Evolutionary conservation across 2,329 filamentous ascomycete species (phyloP).

Genomic region (Dactylonectria macrodidyma): DNA sequence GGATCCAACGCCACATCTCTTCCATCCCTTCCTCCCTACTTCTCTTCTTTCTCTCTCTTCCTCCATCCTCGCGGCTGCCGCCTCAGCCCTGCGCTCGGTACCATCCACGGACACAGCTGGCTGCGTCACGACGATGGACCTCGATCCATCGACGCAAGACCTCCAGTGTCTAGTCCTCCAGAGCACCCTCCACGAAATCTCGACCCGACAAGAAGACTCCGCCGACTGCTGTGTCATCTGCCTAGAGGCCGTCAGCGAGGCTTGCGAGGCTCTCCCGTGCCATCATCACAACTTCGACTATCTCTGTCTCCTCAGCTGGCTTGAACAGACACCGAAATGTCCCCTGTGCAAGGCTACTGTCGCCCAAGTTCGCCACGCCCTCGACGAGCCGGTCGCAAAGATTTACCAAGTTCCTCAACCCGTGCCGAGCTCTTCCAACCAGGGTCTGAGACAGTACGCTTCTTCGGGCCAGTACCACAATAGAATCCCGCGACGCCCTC

Average conservation of each 20-base stretch:
- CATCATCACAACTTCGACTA: slow-evolving; percentile 88
- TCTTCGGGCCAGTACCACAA: slow-evolving; percentile 13
- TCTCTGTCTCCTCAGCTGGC: slow-evolving; percentile 86
- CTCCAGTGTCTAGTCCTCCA: slow-evolving; percentile 60
- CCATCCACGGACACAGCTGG: neutral
- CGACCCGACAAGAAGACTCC: slow-evolving; percentile 43
- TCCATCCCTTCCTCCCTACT: neutral
- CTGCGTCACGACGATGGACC: slow-evolving; percentile 42
- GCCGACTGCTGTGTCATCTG: slow-evolving; percentile 84
- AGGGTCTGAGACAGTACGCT: slow-evolving; percentile 24
- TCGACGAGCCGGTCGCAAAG: slow-evolving; percentile 61
- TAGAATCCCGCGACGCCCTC: slow-evolving; percentile 24
- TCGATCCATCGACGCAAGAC: slow-evolving; percentile 47
- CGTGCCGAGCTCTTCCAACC: slow-evolving; percentile 45
- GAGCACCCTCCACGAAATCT: slow-evolving; percentile 61
- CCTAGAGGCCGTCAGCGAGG: slow-evolving; percentile 80
- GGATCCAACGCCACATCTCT: neutral
- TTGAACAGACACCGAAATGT: slow-evolving; percentile 79
- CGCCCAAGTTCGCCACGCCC: slow-evolving; percentile 75
- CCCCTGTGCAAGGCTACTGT: slow-evolving; percentile 81
- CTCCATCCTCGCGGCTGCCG: neutral
- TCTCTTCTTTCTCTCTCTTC: neutral
- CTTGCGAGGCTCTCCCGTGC: slow-evolving; percentile 82
- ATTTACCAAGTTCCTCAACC: slow-evolving; percentile 69
- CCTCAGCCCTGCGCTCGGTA: neutral